Conservation (phyloP, 2,329 filamentous ascomycete genomes). For the Fusarium subtropicale region DNA sequence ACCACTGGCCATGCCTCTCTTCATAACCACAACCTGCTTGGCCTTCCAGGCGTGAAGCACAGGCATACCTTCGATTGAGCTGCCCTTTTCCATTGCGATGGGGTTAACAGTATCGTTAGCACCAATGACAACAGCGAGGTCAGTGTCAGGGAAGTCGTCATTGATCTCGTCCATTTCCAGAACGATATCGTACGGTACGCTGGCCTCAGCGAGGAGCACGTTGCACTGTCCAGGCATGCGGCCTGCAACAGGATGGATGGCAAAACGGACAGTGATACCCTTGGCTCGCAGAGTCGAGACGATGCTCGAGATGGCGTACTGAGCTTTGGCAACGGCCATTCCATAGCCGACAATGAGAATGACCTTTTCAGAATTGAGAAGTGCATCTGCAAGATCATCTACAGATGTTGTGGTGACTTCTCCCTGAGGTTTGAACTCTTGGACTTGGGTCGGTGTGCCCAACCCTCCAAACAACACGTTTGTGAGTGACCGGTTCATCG, state of each 20-base stretch:
- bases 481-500: conserved; percentile 90
- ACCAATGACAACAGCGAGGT: conserved; percentile 88
- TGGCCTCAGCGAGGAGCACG: conserved; percentile 87
- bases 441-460: conserved; percentile 67
- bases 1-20: conserved; percentile 87
- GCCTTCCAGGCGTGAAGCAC: conserved; percentile 94
- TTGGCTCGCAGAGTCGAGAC: conserved; percentile 77
- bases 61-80: conserved; percentile 90
- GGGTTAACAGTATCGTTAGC: conserved; percentile 95
- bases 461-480: conserved; percentile 92
- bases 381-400: conserved; percentile 82
- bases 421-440: conserved; percentile 81
- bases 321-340: conserved; percentile 94
- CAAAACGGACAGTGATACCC: conserved; percentile 85
- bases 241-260: conserved; percentile 89
- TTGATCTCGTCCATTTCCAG: conserved; percentile 98
- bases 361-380: conserved; percentile 82
- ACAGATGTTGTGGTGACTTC: conserved; percentile 81
- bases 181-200: conserved; percentile 90
- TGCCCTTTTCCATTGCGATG: conserved; percentile 84
- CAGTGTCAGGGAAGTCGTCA: conserved; percentile 87
- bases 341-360: conserved; percentile 94
- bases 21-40: conserved; percentile 94
- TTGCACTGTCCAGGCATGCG: conserved; percentile 96
- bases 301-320: conserved; percentile 90